Evolutionary conservation across 2,329 filamentous ascomycete species (phyloP).

Genomic region (Grosmannia clavigera): DNA sequence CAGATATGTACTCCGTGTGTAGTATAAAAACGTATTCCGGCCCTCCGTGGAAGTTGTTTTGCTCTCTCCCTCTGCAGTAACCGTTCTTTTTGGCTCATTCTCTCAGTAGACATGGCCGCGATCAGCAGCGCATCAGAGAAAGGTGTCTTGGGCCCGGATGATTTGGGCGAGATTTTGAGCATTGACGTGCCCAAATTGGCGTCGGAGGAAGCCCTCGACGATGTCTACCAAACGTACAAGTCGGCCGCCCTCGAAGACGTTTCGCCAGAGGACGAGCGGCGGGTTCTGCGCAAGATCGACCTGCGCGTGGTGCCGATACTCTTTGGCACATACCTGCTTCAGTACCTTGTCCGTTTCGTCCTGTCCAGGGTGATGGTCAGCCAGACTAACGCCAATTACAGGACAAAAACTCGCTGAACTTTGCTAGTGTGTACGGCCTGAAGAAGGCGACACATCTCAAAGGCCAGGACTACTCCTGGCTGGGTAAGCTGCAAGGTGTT

Average conservation of each 20-base stretch:
- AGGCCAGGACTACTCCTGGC: slow-evolving; percentile 23
- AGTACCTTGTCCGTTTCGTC: slow-evolving; percentile 44
- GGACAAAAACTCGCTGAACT: slow-evolving; percentile 30
- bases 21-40: not conserved
- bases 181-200: not conserved
- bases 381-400: not conserved
- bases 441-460: slow-evolving; percentile 12
- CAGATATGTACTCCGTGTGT: not conserved
- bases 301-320: slow-evolving; percentile 40
- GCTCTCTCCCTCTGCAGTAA: not conserved
- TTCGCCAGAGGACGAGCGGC: slow-evolving; percentile 16
- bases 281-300: slow-evolving; percentile 44
- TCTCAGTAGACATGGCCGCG: not conserved
- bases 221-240: slow-evolving; percentile 20
- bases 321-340: slow-evolving; percentile 45
- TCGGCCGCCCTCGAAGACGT: slow-evolving; percentile 8
- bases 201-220: slow-evolving; percentile 14
- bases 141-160: not conserved
- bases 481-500: slow-evolving; percentile 4
- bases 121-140: not conserved
- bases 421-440: slow-evolving; percentile 10
- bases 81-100: no score
- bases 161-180: not conserved
- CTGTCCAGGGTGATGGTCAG: not conserved
- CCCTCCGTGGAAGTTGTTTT: not conserved